These are phyloP conservation scores for Naganishia vaughanmartiniae DNA, from an alignment of 768 basidiomycete genomes.

Conservation along the genomic window DNA sequence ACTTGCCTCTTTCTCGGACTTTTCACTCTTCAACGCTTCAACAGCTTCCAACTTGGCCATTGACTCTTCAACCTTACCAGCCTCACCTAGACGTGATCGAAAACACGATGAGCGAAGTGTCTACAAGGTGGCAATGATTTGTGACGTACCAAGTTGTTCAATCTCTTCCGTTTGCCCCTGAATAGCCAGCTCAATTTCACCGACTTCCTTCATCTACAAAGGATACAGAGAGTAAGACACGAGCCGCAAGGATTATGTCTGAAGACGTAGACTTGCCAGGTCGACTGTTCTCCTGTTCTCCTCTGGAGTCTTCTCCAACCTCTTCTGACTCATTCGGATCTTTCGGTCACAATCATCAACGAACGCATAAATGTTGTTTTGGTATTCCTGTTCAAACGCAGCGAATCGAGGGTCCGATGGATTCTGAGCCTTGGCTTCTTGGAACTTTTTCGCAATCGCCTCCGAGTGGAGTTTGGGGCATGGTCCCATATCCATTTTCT, in stretches of 20 bases:
- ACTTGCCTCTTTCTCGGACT: constrained; percentile 86
- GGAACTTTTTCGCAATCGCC: constrained; percentile 83
- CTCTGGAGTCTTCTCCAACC: constrained; percentile 98
- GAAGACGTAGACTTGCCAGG: constrained; percentile 52
- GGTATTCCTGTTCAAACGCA: constrained; percentile 91
- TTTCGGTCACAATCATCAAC: constrained; percentile 98
- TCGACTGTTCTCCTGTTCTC: constrained; percentile 99
- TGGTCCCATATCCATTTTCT: constrained; percentile 99
- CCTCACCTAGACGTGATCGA: constrained; percentile 62
- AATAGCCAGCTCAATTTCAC: constrained; percentile 97
- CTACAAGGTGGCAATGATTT: constrained; percentile 35
- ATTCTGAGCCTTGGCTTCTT: constrained; percentile 70
- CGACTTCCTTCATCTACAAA: constrained; percentile 85
- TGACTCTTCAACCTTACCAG: constrained; percentile 98
- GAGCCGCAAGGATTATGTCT: background rate
- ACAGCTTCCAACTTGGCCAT: constrained; percentile 97
- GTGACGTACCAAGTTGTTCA: constrained; percentile 70
- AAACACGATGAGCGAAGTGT: constrained; percentile 45
- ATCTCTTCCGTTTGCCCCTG: constrained; percentile 99
- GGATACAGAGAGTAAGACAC: constrained; percentile 51
- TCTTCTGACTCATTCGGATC: constrained; percentile 86
- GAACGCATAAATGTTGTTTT: constrained; percentile 89
- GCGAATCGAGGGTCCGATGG: constrained; percentile 77
- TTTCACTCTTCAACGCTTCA: constrained; percentile 94
- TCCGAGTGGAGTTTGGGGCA: constrained; percentile 97